Conservation (phyloP, 768 basidiomycete genomes). For the Heimioporus sp. region DNA sequence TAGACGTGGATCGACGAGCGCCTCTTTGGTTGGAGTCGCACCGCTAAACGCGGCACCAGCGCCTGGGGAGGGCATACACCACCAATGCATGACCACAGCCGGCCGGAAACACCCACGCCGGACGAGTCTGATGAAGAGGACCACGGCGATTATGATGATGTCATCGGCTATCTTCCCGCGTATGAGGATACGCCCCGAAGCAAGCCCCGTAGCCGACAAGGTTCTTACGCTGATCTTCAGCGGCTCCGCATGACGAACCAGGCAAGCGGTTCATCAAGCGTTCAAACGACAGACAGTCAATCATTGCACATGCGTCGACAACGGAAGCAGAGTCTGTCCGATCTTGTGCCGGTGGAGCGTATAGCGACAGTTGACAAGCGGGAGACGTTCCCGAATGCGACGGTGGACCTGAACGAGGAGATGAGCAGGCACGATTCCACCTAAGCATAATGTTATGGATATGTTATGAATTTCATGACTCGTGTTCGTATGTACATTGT, state of each 20-base stretch:
- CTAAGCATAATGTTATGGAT: slow-evolving; percentile 16
- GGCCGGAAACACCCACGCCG: slow-evolving; percentile 70
- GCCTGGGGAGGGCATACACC: slow-evolving; percentile 70
- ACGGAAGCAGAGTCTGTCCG: slow-evolving; percentile 63
- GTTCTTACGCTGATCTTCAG: slow-evolving; percentile 83
- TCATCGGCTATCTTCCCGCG: slow-evolving; percentile 61
- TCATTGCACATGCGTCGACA: slow-evolving; percentile 48
- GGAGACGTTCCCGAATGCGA: slow-evolving; percentile 63
- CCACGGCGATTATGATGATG: slow-evolving; percentile 88
- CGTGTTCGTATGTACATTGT: slow-evolving; percentile 30
- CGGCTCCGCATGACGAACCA: slow-evolving; percentile 46
- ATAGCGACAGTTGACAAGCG: slow-evolving; percentile 57
- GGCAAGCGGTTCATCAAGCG: slow-evolving; percentile 9
- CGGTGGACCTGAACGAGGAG: slow-evolving; percentile 67
- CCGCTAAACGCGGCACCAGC: slow-evolving; percentile 74
- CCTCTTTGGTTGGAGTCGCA: slow-evolving; percentile 88
- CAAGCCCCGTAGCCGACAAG: slow-evolving; percentile 60
- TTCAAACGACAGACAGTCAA: slow-evolving; percentile 34
- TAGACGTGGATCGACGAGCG: slow-evolving; percentile 91
- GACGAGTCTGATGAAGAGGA: slow-evolving; percentile 86
- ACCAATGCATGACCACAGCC: slow-evolving; percentile 59
- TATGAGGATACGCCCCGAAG: slow-evolving; percentile 43
- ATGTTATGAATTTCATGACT: slow-evolving; percentile 19
- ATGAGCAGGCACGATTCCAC: slow-evolving; percentile 36
- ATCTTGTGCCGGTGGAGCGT: slow-evolving; percentile 59